Base-by-base conservation (phyloP, 2,329 filamentous ascomycete genomes). In the Epichloe sp. region DNA sequence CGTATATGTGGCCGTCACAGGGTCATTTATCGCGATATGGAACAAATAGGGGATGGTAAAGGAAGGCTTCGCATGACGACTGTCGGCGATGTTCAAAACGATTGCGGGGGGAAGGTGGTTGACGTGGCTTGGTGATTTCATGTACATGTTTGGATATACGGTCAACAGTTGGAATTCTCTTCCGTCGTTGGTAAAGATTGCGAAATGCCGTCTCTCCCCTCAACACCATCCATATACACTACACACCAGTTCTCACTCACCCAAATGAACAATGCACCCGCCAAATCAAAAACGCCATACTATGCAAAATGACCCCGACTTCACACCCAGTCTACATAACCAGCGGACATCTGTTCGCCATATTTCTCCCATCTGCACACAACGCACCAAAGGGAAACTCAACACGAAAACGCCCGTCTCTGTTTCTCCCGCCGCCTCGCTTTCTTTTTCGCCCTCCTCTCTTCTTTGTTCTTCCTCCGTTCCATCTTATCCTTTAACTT, bases 371-470 rank as follows among this genome's bases (percentile, higher is more conserved):
- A 4, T 21, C 40, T 17, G 17, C 19, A 5, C 36, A 11, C 21
- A 11, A 23, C 10, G 35, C 11, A 35, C 19, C 11, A 17, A 44
- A 10, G 5, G 8, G 5, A 7, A 10, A 5, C 15, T 51, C 36
- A 50, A 15, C 43, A 43, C 17, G 46, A 36, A 43, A 23, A n/a
- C 21, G 68, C 38, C 60, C 19, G 58, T 47, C 63, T 60, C 55
- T 66, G 64, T 50, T 64, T 61, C 57, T 69, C 36, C 36, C 49
- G 44, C 58, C 68, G 68, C 63, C 68, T 72, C 52, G 67, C 70
- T 58, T 72, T 70, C 54, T 72, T 71, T 53, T 62, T 66, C 14
- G 65, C 69, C 44, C 68, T 64, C 46, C 71, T 78, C 52, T 75
- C 74, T 54, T 75, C 72, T 21, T 62, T 60, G 26, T 54, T 59